These are phyloP conservation scores for Leishmania major DNA, from an alignment of 208 protist genomes.

Conservation along the genomic window DNA sequence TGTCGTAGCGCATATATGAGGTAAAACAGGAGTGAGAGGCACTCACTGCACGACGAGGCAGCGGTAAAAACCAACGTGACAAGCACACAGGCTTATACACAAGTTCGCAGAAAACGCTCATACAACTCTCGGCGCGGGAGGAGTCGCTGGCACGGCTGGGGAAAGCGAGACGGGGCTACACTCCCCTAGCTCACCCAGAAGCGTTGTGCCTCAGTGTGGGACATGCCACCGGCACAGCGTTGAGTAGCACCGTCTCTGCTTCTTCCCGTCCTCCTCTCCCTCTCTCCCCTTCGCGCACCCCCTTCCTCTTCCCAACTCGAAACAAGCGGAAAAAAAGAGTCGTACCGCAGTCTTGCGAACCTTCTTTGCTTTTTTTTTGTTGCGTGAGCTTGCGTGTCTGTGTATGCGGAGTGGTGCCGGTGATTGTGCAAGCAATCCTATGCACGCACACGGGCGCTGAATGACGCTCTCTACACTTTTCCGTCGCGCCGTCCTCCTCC, in stretches of 20 bases:
- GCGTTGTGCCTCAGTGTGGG: background rate
- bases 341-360: background rate
- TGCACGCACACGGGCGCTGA: background rate
- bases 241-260: background rate
- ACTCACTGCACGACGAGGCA: too few relatives aligned
- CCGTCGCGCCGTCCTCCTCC: background rate
- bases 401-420: background rate
- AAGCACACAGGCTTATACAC: background rate
- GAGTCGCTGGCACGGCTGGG: background rate
- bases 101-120: background rate
- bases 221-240: background rate
- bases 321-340: background rate
- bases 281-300: background rate
- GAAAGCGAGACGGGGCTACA: background rate
- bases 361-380: background rate
- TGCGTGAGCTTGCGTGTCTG: background rate
- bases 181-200: background rate
- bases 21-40: background rate
- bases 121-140: background rate
- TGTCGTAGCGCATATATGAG: background rate
- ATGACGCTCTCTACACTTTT: background rate
- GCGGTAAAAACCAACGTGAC: background rate
- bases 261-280: background rate
- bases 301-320: background rate
- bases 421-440: background rate